Evolutionary conservation across 1,139 yeast species (phyloP).

Genomic region (Groenewaldozyma sp.): DNA sequence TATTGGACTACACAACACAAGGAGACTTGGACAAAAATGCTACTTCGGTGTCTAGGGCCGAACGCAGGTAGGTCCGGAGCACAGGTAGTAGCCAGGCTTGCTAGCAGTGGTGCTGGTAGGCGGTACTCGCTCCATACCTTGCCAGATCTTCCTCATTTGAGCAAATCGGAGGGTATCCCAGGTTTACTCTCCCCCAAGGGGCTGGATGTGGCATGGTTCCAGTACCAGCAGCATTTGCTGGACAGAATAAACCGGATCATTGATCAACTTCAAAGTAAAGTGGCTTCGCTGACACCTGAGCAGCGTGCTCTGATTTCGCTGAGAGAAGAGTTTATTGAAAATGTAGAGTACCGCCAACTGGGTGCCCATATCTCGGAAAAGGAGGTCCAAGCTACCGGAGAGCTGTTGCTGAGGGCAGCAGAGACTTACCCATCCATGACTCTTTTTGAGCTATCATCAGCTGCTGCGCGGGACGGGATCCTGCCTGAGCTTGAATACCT

Average conservation of each 20-base stretch:
- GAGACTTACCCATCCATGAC: not conserved
- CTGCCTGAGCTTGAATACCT: slow-evolving; percentile 29
- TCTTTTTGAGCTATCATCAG: not conserved
- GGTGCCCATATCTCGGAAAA: not conserved
- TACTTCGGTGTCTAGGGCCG: too few relatives aligned
- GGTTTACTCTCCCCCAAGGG: slow-evolving; percentile 67
- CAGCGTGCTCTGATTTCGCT: not conserved
- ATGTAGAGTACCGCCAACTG: not conserved
- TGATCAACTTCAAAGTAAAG: not conserved
- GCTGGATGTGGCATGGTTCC: slow-evolving; percentile 67
- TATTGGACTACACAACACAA: too few relatives aligned
- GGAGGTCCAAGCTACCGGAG: not conserved
- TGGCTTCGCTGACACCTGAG: not conserved
- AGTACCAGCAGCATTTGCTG: slow-evolving; percentile 65
- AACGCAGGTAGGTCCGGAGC: too few relatives aligned
- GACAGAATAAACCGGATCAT: slow-evolving; percentile 48
- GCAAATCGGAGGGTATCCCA: slow-evolving; percentile 45
- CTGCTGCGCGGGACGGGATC: not conserved
- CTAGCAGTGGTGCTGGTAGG: too few relatives aligned
- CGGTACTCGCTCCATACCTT: slow-evolving; percentile 17
- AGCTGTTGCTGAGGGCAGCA: not conserved
- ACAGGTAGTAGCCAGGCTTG: too few relatives aligned
- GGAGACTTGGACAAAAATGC: too few relatives aligned
- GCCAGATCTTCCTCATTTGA: slow-evolving; percentile 26
- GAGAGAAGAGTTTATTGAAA: not conserved